Evolutionary conservation across 345 rosid species (phyloP), one percentile per base, ranked within the genome.

Genomic region (Camelina hispida): DNA sequence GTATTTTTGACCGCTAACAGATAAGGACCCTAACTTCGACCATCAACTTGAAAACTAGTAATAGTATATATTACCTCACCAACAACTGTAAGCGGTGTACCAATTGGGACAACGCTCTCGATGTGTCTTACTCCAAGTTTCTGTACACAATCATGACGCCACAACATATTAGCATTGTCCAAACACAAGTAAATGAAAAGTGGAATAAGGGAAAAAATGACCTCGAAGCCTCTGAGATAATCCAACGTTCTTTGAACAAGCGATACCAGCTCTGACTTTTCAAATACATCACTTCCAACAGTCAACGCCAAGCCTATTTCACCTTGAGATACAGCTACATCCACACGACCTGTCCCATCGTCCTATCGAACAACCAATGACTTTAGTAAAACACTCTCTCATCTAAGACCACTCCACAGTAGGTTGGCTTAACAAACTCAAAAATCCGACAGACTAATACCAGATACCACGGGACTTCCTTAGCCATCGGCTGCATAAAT

Each of bases 121-220:
- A 82, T 87, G 40, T 85, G 83, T 85, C 89, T 91, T 57, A 89
- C 88, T 69, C 98, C 98, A 79, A 93, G 93, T 93, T 88, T 89
- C 98, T 93, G 79, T 66, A 76, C 66, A 67, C n/a, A 79, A 61
- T 52, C 38, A 40, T 66, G 63, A 13, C 8, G 13, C 30, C 43
- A 59, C 67, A 50, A 15, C 6, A 11, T 9, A 18, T 70, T 2
- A 70, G 4, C 43, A 17, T 13, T 18, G 17, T 47, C 18, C 40
- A 61, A 48, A 35, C 40, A 60, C 38, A 71, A 38, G 60, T 3
- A 14, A 56, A 44, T 44, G 46, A 62, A 53, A 47, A 12, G 2
- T 10, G 42, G 11, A 14, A 14, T 3, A 28, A 64, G 65, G 57
- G 43, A 17, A 67, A 62, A 79, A 72, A 79, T 72, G 78, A 89